Evolutionary conservation across 2,329 filamentous ascomycete genomes (phyloP), one percentile per base, ranked within the genome.

Genomic region (Microdochium trichocladiopsis): DNA sequence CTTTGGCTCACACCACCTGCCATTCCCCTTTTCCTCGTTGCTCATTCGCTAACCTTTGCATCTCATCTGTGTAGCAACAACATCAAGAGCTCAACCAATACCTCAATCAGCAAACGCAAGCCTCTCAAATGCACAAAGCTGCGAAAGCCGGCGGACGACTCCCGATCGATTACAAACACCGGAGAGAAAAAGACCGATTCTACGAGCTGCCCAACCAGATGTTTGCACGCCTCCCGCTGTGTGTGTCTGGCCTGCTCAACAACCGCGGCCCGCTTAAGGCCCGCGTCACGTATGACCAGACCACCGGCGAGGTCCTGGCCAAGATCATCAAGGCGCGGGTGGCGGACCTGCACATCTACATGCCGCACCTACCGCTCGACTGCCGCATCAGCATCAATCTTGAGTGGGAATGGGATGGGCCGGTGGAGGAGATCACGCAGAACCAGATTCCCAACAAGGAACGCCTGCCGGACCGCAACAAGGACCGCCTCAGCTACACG

Each of bases 351-450:
- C 88, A 96, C 61, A 79, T 99, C 18, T 86, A 88, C 69, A 87
- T 90, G 60, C 93, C 94, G 0, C 74, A 76, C 49, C 81, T 80
- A 9, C 82, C 83, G 2, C 88, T 96, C 63, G 94, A 99, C 69
- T 96, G 91, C 70, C 88, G 94, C 11, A 86, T 99, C 59, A 95
- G 90, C 61, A 84, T 99, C 63, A 97, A 96, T 64, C 79, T 99
- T 2, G 95, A 99, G 81, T 91, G 95, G 81, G 80, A 86, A 51
- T 95, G 86, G 74, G 79, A 90, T 3, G 90, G 91, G 2, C 62
- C 88, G 0, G 75, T 83, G 3, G 73, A 80, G 37, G 79, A 82
- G 54, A 66, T 84, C 14, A 75, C 80, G 59, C 63, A 67, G 23
- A 50, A 62, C 62, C 48, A 67, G 61, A 43, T 61, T 57, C 51